Conservation (phyloP, 305 asterid genomes). For the Salvia sclarea region DNA sequence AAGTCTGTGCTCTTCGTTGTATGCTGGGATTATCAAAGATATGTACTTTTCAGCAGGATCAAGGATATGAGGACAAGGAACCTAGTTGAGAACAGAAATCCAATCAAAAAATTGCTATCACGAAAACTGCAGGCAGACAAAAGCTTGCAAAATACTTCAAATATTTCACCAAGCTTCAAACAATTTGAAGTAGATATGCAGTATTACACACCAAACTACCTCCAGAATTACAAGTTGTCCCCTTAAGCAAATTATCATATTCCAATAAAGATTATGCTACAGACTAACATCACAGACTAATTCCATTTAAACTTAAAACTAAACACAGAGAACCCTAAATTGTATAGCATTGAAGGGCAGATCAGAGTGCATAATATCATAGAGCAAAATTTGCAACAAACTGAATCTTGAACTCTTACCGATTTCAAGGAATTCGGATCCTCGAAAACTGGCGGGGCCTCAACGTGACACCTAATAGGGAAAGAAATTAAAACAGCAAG, state of each 20-base stretch:
- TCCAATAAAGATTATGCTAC: slow-evolving; percentile 6
- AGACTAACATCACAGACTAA: slow-evolving; percentile 2
- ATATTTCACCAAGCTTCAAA: background rate
- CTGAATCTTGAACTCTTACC: slow-evolving; percentile 38
- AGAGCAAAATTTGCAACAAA: background rate
- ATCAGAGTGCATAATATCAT: background rate
- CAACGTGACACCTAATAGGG: slow-evolving; percentile 58
- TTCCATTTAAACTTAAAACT: slow-evolving; percentile 1
- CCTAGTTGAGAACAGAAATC: slow-evolving; percentile 44
- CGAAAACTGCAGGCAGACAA: slow-evolving; percentile 15
- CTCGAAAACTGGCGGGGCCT: slow-evolving; percentile 73
- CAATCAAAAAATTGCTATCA: slow-evolving; percentile 6
- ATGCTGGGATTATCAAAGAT: slow-evolving; percentile 90
- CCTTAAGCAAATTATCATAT: background rate
- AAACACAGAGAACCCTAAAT: background rate
- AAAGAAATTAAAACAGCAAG: slow-evolving; percentile 5
- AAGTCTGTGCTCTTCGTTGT: slow-evolving; percentile 85
- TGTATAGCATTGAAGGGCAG: background rate
- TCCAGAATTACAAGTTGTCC: background rate
- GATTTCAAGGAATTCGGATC: slow-evolving; percentile 86
- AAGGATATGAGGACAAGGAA: slow-evolving; percentile 72
- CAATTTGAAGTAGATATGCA: background rate
- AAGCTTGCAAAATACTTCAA: background rate
- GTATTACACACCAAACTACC: background rate
- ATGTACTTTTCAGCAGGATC: slow-evolving; percentile 91